Conservation (phyloP, 2,329 filamentous ascomycete species). For the Sporothrix brunneoviolacea region DNA sequence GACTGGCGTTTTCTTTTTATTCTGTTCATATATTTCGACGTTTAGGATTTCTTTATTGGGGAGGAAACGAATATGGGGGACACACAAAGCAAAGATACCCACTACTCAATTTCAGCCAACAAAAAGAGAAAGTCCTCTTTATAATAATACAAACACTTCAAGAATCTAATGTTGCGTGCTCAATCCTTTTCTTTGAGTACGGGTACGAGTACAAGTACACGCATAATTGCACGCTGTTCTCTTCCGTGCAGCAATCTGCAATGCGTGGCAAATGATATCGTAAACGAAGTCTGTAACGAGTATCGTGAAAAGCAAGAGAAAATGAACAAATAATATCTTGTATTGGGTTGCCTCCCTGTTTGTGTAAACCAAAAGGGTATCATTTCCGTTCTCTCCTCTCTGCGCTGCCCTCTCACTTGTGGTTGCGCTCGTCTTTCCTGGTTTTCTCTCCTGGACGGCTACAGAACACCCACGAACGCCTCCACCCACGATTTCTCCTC, state of each 20-base stretch:
- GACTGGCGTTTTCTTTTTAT: conserved; percentile 3
- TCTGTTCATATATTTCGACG: background rate
- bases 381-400: conserved; percentile 8
- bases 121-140: background rate
- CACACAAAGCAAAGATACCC: conserved; percentile 8
- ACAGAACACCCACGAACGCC: too few species aligned
- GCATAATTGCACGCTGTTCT: too few species aligned
- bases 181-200: too few species aligned
- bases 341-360: conserved; percentile 4
- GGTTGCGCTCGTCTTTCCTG: too few species aligned
- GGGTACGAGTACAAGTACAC: too few species aligned
- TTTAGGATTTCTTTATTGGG: background rate
- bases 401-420: background rate
- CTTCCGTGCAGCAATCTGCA: background rate
- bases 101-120: background rate
- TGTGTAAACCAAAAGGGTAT: conserved; percentile 20
- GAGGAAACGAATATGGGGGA: conserved; percentile 1
- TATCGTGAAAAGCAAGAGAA: too few species aligned
- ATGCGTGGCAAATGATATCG: background rate
- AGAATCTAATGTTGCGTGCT: too few species aligned
- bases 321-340: background rate
- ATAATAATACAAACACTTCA: too few species aligned
- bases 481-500: too few species aligned
- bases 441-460: background rate
- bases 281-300: too few species aligned